Evolutionary conservation across 2,329 filamentous ascomycete species (phyloP).

Genomic region (Pleomassaria siparia): DNA sequence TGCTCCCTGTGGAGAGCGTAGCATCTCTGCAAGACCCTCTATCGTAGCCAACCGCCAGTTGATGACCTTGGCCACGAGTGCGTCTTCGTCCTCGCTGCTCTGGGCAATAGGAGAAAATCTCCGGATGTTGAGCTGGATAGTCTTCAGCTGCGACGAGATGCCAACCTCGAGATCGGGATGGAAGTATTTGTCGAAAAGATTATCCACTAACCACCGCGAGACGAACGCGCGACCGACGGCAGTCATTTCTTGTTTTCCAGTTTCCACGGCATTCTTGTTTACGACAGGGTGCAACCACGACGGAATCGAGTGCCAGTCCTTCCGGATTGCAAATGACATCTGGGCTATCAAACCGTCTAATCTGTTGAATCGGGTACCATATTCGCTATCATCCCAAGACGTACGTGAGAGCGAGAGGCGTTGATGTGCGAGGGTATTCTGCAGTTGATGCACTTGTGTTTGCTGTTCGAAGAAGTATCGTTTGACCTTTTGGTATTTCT

Average conservation of each 20-base stretch:
- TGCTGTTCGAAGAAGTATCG: constrained; percentile 94
- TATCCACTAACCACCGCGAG: constrained; percentile 84
- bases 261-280: constrained; percentile 80
- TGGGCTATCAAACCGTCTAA: constrained; percentile 94
- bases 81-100: constrained; percentile 86
- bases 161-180: constrained; percentile 80
- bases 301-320: constrained; percentile 85
- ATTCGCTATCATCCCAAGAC: constrained; percentile 93
- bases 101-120: constrained; percentile 70
- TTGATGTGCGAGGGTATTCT: constrained; percentile 97
- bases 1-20: constrained; percentile 66
- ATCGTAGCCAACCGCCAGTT: constrained; percentile 93
- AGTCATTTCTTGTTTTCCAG: constrained; percentile 97
- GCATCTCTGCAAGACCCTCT: constrained; percentile 76
- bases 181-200: constrained; percentile 89
- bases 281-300: constrained; percentile 77
- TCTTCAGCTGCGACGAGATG: constrained; percentile 78
- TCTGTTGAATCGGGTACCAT: constrained; percentile 82
- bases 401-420: constrained; percentile 92
- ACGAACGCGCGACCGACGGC: constrained; percentile 88
- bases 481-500: constrained; percentile 98
- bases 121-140: constrained; percentile 85
- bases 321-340: constrained; percentile 91
- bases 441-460: constrained; percentile 86
- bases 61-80: constrained; percentile 81